Evolutionary conservation across 192 early-diverging fungal genomes (phyloP).

Genomic region (Rhizophagus clarus): DNA sequence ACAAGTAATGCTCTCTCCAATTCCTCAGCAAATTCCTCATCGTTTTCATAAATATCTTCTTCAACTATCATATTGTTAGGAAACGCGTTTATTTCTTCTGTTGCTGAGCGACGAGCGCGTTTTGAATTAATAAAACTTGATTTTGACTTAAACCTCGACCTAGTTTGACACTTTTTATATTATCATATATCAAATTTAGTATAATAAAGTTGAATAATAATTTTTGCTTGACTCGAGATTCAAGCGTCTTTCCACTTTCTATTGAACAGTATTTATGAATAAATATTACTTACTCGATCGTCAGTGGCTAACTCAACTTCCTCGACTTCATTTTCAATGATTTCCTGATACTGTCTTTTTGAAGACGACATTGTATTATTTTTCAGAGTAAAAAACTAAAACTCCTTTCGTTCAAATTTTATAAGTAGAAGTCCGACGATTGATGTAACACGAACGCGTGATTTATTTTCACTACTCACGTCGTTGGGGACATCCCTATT

Average conservation of each 20-base stretch:
- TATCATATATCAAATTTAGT: not conserved
- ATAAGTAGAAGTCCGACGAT: too few species aligned
- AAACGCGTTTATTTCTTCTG: constrained; percentile 11
- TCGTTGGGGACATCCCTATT: too few species aligned
- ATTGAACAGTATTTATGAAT: too few species aligned
- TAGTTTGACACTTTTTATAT: not conserved
- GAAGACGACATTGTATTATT: not conserved
- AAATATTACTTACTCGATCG: not conserved
- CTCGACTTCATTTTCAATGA: not conserved
- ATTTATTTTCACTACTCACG: too few species aligned
- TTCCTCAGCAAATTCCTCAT: not conserved
- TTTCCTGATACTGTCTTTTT: not conserved
- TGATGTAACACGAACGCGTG: too few species aligned
- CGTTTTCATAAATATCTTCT: not conserved
- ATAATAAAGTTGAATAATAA: not conserved
- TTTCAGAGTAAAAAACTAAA: not conserved
- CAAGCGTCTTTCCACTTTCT: too few species aligned
- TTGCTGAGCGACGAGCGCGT: constrained; percentile 6
- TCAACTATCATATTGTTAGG: not conserved
- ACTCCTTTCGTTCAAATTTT: not conserved
- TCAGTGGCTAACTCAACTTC: not conserved
- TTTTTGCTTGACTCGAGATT: too few species aligned
- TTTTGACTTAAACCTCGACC: not conserved
- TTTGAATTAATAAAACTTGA: not conserved
- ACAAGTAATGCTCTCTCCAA: not conserved